These are phyloP conservation scores for Leccinum subspadiceum DNA, from an alignment of 1,284 basidiomycete species.

Conservation along the genomic window DNA sequence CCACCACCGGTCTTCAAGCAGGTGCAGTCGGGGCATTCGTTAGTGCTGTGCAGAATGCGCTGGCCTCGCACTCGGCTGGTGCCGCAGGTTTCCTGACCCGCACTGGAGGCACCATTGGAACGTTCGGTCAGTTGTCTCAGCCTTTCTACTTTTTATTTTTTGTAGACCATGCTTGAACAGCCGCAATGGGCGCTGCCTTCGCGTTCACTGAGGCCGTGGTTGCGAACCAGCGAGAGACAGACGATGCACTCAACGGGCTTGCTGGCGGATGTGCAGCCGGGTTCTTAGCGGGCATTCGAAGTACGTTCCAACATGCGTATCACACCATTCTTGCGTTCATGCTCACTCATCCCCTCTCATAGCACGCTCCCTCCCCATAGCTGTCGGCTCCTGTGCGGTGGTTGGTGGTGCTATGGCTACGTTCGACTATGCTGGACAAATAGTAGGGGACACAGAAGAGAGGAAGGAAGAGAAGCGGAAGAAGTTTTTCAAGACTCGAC, in stretches of 20 bases:
- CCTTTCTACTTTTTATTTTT: constrained; percentile 74
- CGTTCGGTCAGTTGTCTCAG: constrained; percentile 79
- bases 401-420: constrained; percentile 81
- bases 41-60: constrained; percentile 82
- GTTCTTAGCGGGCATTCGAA: constrained; percentile 82
- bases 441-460: constrained; percentile 45
- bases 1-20: constrained; percentile 64
- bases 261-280: constrained; percentile 86
- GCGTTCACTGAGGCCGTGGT: constrained; percentile 79
- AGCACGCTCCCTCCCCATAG: constrained; percentile 86
- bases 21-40: constrained; percentile 76
- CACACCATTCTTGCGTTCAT: not conserved
- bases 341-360: constrained; percentile 9
- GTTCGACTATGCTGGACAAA: constrained; percentile 78
- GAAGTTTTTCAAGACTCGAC: constrained; percentile 67
- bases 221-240: constrained; percentile 79
- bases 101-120: constrained; percentile 60
- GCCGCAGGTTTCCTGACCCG: constrained; percentile 37
- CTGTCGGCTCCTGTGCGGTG: constrained; percentile 77
- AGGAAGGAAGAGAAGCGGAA: constrained; percentile 60
- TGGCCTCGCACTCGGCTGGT: constrained; percentile 60
- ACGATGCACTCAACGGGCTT: constrained; percentile 71
- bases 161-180: constrained; percentile 57
- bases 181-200: constrained; percentile 90
- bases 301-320: constrained; percentile 40